Percentiles rank a stretch among this genome's conserved stretches.
These are phyloP conservation scores for Rhododendron mucronatum DNA, from an alignment of 148 eudicot species.

Conservation along the genomic window DNA sequence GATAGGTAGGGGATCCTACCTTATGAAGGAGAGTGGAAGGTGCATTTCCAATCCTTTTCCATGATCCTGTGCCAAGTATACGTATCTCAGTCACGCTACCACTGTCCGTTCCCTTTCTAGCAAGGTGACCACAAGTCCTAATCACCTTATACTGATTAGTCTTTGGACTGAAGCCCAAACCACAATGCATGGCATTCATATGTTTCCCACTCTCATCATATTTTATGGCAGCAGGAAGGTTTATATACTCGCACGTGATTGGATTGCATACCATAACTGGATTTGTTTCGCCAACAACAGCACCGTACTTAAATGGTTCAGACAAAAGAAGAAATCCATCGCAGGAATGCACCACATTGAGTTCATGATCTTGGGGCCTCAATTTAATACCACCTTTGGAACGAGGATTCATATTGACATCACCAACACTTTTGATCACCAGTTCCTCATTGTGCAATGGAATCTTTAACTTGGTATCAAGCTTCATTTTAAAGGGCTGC, in stretches of 20 bases:
- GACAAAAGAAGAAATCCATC: constrained; percentile 11
- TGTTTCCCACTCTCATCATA: background rate
- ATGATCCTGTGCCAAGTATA: constrained; percentile 9
- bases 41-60: background rate
- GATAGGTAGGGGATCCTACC: background rate
- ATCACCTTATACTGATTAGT: constrained; percentile 11
- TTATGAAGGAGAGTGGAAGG: background rate
- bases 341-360: constrained; percentile 7
- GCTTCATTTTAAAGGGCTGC: background rate
- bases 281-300: background rate
- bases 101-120: background rate
- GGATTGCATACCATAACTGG: constrained; percentile 7
- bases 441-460: background rate
- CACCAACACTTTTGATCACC: too few species aligned
- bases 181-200: background rate
- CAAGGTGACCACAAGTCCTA: background rate
- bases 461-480: background rate
- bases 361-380: background rate
- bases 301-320: background rate
- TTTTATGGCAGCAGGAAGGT: background rate
- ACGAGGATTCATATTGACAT: too few species aligned
- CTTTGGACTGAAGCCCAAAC: constrained; percentile 5
- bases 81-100: background rate
- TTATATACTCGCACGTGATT: constrained; percentile 9
- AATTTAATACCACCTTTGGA: background rate